Base-by-base conservation (phyloP, 2,329 filamentous ascomycete species). In the Fusarium coicis region DNA sequence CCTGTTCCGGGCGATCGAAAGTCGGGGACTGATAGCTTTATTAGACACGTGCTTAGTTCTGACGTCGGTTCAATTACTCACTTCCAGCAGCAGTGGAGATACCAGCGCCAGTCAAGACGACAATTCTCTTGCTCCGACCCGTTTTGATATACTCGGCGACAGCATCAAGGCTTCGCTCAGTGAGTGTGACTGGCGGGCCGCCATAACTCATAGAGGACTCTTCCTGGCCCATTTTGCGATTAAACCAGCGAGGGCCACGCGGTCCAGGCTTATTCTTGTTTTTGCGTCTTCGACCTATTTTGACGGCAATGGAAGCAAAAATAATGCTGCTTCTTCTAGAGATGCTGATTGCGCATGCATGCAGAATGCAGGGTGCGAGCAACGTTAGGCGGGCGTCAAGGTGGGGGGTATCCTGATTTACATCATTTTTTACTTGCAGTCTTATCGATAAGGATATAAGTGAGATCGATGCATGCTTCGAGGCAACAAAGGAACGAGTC, bases 1-100 rank as follows among this genome's bases (percentile, higher is more conserved):
- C 96, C 96, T 0, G 96, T 98, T 65, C 94, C 93, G 70, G 96
- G 95, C 4, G 95, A 97, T 73, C 96, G 89, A 81, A 98, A 99
- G 83, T 99, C 96, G 70, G 96, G 96, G 71, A 99, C 96, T 83
- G 85, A 84, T 4, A 44, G 5, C 19, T 26, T 59, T 30, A 44
- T 76, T 42, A 76, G 70, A 63, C n/a, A 23, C 28, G 12, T 28
- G 15, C 44, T 39, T 16, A 50, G 7, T 5, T 15, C 44, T 32
- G 10, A 12, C 7, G 23, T 26, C 16, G n/a, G 36, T 19, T 23
- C n/a, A 16, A 50, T 39, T 28, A 68, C 77, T 47, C 81, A 90
- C 88, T 92, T 64, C 90, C 90, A 63, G 90, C 90, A 15, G 89
- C 88, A 1, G 93, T 96, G 36, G 92, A 94, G 75, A 98, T 97